Percentiles rank a stretch among this genome's conserved stretches.
phyloP scores from a whole-genome alignment of 306 rosid species.

The Quercus wislizeni region DNA sequence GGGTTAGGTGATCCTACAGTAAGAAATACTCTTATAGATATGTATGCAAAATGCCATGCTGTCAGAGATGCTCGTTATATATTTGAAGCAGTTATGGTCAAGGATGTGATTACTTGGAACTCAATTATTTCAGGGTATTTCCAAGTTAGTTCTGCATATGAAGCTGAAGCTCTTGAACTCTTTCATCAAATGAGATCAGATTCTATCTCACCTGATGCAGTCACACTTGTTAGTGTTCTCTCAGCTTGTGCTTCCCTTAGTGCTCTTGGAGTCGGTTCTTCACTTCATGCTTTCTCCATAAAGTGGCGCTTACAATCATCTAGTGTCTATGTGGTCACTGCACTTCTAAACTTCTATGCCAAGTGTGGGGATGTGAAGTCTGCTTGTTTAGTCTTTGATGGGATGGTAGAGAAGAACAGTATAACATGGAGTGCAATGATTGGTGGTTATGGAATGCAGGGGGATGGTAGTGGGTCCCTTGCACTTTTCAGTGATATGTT shows the following conservation, averaged over 20 bases:
- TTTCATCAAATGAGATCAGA: slow-evolving; percentile 54
- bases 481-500: slow-evolving; percentile 58
- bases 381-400: slow-evolving; percentile 59
- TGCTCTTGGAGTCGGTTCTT: slow-evolving; percentile 54
- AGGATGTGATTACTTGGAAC: slow-evolving; percentile 67
- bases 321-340: slow-evolving; percentile 60
- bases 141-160: slow-evolving; percentile 47
- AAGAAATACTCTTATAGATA: slow-evolving; percentile 59
- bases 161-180: slow-evolving; percentile 63
- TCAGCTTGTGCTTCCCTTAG: slow-evolving; percentile 60
- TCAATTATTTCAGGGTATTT: slow-evolving; percentile 64
- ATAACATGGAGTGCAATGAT: slow-evolving; percentile 79
- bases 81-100: slow-evolving; percentile 43
- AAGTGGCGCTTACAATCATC: slow-evolving; percentile 43
- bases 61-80: slow-evolving; percentile 38
- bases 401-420: slow-evolving; percentile 55
- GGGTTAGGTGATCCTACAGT: slow-evolving; percentile 42
- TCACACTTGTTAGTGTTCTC: slow-evolving; percentile 62
- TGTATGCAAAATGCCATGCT: slow-evolving; percentile 60
- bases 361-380: slow-evolving; percentile 73
- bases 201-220: slow-evolving; percentile 45
- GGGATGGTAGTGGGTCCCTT: slow-evolving; percentile 54
- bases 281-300: slow-evolving; percentile 52
- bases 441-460: slow-evolving; percentile 71
- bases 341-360: slow-evolving; percentile 64